These are phyloP conservation scores for Candida wancherniae DNA, from an alignment of 805 yeast species.

Conservation along the genomic window DNA sequence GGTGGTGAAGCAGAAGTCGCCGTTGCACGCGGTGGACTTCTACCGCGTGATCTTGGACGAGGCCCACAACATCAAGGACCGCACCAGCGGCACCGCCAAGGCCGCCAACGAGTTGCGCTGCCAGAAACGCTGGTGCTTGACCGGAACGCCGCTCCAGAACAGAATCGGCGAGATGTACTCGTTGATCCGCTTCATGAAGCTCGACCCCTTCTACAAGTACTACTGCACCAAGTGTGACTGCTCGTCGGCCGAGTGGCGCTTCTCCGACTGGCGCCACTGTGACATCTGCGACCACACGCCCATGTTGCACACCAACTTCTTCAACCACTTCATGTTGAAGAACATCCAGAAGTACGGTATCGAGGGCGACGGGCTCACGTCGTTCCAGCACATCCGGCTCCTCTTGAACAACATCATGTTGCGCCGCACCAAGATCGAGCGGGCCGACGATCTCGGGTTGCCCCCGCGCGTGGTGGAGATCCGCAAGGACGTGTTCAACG, in stretches of 20 bases:
- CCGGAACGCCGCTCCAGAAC: slow-evolving; percentile 96
- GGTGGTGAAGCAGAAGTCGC: slow-evolving; percentile 66
- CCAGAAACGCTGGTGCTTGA: slow-evolving; percentile 79
- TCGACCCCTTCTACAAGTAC: slow-evolving; percentile 83
- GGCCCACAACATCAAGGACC: slow-evolving; percentile 95
- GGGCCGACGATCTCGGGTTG: slow-evolving; percentile 95
- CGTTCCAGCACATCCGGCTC: slow-evolving; percentile 72
- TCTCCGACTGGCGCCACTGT: slow-evolving; percentile 78
- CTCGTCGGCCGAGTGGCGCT: slow-evolving; percentile 75
- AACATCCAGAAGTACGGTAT: slow-evolving; percentile 85
- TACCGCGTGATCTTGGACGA: slow-evolving; percentile 90
- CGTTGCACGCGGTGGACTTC: slow-evolving; percentile 68
- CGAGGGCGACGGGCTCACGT: slow-evolving; percentile 72
- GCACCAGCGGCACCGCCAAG: slow-evolving; percentile 88
- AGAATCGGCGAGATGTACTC: slow-evolving; percentile 96
- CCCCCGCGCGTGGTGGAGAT: slow-evolving; percentile 95
- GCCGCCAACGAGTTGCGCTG: slow-evolving; percentile 77
- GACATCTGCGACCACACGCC: slow-evolving; percentile 85
- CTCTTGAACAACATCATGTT: slow-evolving; percentile 80
- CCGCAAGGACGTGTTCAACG: slow-evolving; percentile 82
- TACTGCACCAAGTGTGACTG: slow-evolving; percentile 94
- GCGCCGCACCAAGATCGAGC: slow-evolving; percentile 89
- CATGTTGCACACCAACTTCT: slow-evolving; percentile 92
- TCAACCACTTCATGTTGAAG: slow-evolving; percentile 92
- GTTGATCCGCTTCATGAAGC: slow-evolving; percentile 73